A percentile compares a stretch with the other conserved stretches of the same genome.
Evolutionary conservation across 2,329 filamentous ascomycete genomes (phyloP).

Genomic region (Immersiporthe knoxdaviesiana): DNA sequence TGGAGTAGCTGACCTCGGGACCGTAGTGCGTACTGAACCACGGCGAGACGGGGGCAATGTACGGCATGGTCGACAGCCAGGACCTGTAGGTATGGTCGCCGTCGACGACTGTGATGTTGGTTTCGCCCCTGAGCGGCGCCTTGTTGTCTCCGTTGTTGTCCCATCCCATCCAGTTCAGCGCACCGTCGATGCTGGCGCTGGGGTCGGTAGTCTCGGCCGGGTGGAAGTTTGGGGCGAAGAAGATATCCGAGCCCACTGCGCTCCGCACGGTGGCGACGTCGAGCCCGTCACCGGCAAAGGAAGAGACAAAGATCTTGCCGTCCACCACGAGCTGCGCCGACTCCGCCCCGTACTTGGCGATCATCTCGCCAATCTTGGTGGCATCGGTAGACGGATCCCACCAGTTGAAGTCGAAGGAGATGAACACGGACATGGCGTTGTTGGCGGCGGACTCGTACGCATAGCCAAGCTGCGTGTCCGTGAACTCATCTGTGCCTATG

Average conservation of each 20-base stretch:
- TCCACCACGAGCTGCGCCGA: conserved; percentile 54
- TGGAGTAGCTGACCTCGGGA: conserved; percentile 26
- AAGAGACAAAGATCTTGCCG: conserved; percentile 55
- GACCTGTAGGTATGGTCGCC: conserved; percentile 41
- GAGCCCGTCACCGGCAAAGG: conserved; percentile 53
- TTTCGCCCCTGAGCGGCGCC: conserved; percentile 45
- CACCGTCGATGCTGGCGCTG: conserved; percentile 44
- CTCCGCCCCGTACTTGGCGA: conserved; percentile 48
- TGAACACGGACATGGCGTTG: conserved; percentile 57
- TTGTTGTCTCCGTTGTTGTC: conserved; percentile 52
- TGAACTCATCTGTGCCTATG: conserved; percentile 43
- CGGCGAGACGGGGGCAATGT: conserved; percentile 31
- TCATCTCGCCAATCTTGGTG: conserved; percentile 46
- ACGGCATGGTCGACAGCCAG: conserved; percentile 39
- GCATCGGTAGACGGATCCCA: conserved; percentile 37
- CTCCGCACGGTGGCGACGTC: conserved; percentile 46
- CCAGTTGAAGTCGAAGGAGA: conserved; percentile 52
- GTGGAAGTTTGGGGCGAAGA: conserved; percentile 55
- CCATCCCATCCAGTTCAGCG: conserved; percentile 47
- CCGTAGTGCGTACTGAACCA: conserved; percentile 31
- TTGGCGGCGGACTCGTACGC: conserved; percentile 53
- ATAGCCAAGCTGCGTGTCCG: conserved; percentile 48
- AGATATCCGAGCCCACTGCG: conserved; percentile 48
- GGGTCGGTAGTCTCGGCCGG: conserved; percentile 44
- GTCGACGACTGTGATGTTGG: conserved; percentile 45